Conservation (phyloP, 2,329 filamentous ascomycete species). For the Paramyrothecium sp. region DNA sequence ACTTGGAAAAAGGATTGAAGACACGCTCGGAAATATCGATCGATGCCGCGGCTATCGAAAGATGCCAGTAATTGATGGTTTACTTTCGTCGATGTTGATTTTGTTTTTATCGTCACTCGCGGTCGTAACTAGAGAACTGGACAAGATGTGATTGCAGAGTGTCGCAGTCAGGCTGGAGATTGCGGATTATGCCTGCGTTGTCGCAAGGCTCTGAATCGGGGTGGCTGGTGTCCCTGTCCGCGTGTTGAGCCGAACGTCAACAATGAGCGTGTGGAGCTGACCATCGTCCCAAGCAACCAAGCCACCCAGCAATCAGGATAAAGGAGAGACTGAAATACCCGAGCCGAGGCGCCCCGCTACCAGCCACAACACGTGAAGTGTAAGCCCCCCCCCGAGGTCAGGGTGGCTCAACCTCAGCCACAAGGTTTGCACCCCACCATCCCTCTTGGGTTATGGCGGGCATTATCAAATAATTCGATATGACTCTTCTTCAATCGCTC, state of each 20-base stretch:
- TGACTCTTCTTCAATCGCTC: not conserved
- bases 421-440: conserved; percentile 5
- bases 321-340: conserved; percentile 23
- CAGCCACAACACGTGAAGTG: conserved; percentile 15
- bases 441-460: conserved; percentile 12
- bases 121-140: not conserved
- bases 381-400: conserved; percentile 1
- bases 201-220: conserved; percentile 18
- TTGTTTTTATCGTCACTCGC: conserved; percentile 5
- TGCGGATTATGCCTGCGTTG: conserved; percentile 4
- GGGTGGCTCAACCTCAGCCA: conserved; percentile 15
- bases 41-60: not conserved
- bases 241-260: conserved; percentile 15
- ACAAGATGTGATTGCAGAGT: not conserved
- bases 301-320: conserved; percentile 9
- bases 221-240: conserved; percentile 24
- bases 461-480: not conserved
- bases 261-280: conserved; percentile 24
- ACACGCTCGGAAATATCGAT: not conserved
- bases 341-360: conserved; percentile 17
- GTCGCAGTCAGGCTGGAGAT: not conserved
- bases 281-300: conserved; percentile 23
- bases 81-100: not conserved
- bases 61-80: not conserved
- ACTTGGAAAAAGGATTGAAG: conserved; percentile 10